Conservation (phyloP, 176 grass and related monocot species). For the Lolium rigidum region DNA sequence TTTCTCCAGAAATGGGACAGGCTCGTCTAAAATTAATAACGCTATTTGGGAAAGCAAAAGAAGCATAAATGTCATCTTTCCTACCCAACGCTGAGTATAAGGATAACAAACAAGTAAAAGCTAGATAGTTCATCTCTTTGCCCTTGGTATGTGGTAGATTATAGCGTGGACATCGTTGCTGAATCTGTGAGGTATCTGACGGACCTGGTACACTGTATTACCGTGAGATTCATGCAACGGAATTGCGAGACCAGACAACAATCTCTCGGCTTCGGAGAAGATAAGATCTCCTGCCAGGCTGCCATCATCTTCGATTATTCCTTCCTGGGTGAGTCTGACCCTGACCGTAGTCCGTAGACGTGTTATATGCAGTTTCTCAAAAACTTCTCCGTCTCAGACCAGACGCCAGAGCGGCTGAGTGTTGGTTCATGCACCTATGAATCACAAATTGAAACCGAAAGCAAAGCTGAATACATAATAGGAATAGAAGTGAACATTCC, state of each 20-base stretch:
- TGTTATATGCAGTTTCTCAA: too few relatives aligned
- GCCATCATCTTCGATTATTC: not conserved
- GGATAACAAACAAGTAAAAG: too few relatives aligned
- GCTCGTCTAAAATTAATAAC: not conserved
- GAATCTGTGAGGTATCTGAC: conserved; percentile 26
- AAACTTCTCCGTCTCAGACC: not conserved
- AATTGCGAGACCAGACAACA: not conserved
- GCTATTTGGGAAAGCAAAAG: not conserved
- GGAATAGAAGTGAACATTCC: not conserved
- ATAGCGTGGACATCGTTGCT: not conserved
- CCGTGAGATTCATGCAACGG: not conserved
- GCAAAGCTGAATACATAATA: not conserved
- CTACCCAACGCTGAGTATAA: not conserved
- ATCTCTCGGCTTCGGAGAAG: conserved; percentile 26
- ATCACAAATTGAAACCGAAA: not conserved
- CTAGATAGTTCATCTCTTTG: not conserved
- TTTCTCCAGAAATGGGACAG: too few relatives aligned
- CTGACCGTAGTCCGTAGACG: not conserved
- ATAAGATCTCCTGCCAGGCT: conserved; percentile 28
- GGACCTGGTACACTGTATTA: conserved; percentile 1
- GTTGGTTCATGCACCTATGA: conserved; percentile 36
- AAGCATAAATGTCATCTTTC: not conserved
- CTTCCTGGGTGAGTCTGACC: not conserved
- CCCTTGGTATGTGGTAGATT: too few relatives aligned
- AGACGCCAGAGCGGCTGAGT: too few relatives aligned